Percentiles rank a stretch among this genome's conserved stretches.
phyloP scores from a whole-genome alignment of 2,329 filamentous ascomycete genomes.

The Verticillium tricorpus region DNA sequence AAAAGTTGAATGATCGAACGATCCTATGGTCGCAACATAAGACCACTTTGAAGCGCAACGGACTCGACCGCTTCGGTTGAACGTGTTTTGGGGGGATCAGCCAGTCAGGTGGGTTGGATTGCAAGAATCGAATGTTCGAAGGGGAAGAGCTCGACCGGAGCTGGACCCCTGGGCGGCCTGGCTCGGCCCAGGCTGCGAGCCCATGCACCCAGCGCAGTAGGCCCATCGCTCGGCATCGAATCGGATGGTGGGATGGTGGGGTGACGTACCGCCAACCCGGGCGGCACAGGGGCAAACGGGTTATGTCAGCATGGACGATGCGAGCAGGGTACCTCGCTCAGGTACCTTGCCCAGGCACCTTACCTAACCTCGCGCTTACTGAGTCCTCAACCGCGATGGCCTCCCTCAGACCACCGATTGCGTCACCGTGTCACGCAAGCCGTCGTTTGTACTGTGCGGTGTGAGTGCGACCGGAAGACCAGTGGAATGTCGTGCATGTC shows the following conservation, averaged over 20 bases:
- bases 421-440: too few species aligned
- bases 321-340: neutral
- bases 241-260: conserved; percentile 2
- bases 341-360: too few species aligned
- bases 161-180: neutral
- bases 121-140: conserved; percentile 6
- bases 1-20: neutral
- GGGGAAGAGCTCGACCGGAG: neutral
- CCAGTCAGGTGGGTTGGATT: conserved; percentile 2
- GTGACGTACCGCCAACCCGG: neutral
- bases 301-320: neutral
- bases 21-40: conserved; percentile 1
- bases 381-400: too few species aligned
- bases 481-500: too few species aligned
- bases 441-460: too few species aligned
- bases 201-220: neutral
- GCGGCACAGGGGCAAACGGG: neutral
- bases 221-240: neutral
- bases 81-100: neutral
- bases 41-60: conserved; percentile 1
- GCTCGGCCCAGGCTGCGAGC: neutral
- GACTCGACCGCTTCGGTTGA: neutral
- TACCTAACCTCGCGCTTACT: too few species aligned
- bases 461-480: too few species aligned
- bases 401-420: too few species aligned